Conservation (phyloP, 1,284 basidiomycete genomes). For the Puccinia polysora region DNA sequence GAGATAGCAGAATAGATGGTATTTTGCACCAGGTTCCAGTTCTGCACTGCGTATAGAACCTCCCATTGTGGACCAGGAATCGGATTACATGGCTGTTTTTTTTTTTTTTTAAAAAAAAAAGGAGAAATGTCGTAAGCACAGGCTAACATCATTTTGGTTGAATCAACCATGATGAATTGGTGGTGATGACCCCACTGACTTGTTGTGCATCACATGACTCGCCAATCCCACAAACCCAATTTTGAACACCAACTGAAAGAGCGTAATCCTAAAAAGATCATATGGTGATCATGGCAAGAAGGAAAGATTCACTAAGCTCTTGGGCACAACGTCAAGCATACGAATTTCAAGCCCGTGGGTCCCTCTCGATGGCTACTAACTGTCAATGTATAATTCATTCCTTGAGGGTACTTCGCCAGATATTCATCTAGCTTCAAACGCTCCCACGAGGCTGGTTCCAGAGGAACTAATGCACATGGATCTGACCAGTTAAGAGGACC, state of each 20-base stretch:
- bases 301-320: background rate
- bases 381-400: constrained; percentile 11
- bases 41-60: constrained; percentile 35
- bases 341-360: background rate
- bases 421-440: constrained; percentile 33
- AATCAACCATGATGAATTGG: no score
- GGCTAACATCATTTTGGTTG: background rate
- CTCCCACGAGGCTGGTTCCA: constrained; percentile 24
- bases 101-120: background rate
- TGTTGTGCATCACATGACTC: constrained; percentile 34
- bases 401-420: constrained; percentile 16
- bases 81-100: constrained; percentile 18
- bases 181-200: background rate
- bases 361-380: background rate
- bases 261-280: constrained; percentile 12
- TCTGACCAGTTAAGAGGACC: constrained; percentile 33
- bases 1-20: constrained; percentile 29
- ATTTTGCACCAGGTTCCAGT: constrained; percentile 39
- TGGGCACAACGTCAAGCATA: background rate
- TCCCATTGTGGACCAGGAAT: constrained; percentile 32
- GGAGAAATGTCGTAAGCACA: background rate
- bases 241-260: constrained; percentile 13
- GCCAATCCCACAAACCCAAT: constrained; percentile 39
- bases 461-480: constrained; percentile 27
- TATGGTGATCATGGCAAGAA: background rate